Evolutionary conservation across 1,139 yeast species (phyloP), one percentile per base, ranked within the genome.

Genomic region (Saccharomycopsis hybrid): DNA sequence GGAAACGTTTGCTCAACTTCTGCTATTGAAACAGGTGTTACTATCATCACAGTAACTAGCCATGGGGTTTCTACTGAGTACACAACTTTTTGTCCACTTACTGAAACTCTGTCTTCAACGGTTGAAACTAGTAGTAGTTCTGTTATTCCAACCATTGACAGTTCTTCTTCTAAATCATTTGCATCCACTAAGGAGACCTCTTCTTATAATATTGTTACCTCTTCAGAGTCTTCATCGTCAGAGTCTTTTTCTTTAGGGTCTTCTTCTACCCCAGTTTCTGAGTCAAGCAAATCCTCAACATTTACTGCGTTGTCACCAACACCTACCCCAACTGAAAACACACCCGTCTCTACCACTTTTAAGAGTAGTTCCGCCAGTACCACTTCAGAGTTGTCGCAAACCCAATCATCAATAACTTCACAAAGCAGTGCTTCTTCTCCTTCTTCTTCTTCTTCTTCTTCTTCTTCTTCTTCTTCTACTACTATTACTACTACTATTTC

Each of bases 11-110:
- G 53, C 31, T 33, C 44, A 27, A n/a, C 13, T 35, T 45, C 53
- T 18, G 53, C 59, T 27, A 58, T 59, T 46, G 35, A 52, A 25
- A 64, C 71, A 46, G 50, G 50, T 7, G 59, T 67, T 48, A 62
- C 68, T 41, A 59, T 64, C 32, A 57, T 61, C 41, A 65, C 71
- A 44, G 59, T 62, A 27, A 62, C 68, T 35, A 55, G 61, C 39
- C 54, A 58, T 48, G 65, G 61, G 28, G 56, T 56, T 24, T 54
- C 50, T 29, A 65, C 68, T 42, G 51, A 54, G 28, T 62, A 61
- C 58, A 66, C 72, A 48, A 68, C 73, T 27, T 68, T 60, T 59
- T 68, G 72, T 58, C 73, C 73, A 49, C 59, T 67, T 53, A 56
- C 65, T 8, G 57, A 58, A 32, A 49, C 47, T 4, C 32, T 50